A percentile compares a stretch with the other conserved stretches of the same genome.
These are phyloP conservation scores for Podospora australis DNA, from an alignment of 495 filamentous ascomycete genomes.

Conservation along the genomic window DNA sequence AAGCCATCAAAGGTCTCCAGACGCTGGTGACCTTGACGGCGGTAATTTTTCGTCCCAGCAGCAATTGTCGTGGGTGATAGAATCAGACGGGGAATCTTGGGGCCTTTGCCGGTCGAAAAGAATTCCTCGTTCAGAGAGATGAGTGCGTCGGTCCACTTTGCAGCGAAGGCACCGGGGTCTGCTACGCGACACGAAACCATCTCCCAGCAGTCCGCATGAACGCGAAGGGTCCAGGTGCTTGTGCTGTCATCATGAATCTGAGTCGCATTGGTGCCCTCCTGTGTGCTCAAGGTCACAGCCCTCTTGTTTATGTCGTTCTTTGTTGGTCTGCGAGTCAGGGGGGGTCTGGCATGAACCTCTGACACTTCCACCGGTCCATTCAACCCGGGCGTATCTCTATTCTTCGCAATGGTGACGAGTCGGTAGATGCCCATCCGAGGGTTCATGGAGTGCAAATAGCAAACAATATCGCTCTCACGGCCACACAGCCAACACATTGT, in stretches of 20 bases:
- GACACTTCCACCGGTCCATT: neutral
- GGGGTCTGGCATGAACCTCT: neutral
- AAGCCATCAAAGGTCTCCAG: conserved; percentile 3
- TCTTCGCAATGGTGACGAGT: neutral
- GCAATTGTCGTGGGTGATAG: neutral
- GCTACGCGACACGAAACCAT: conserved; percentile 7
- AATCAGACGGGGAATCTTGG: neutral
- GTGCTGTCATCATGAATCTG: neutral
- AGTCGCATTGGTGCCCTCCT: neutral
- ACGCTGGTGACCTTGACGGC: neutral
- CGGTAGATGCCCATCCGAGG: neutral
- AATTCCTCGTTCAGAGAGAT: conserved; percentile 15
- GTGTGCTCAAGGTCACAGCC: no score
- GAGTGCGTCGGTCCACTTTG: conserved; percentile 10
- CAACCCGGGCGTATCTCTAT: no score
- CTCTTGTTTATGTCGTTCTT: neutral
- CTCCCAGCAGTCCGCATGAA: conserved; percentile 21
- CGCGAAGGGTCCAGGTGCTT: conserved; percentile 12
- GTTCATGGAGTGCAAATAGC: neutral
- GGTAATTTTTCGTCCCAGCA: neutral
- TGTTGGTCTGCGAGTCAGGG: neutral
- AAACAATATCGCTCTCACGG: conserved; percentile 7
- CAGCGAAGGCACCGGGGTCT: neutral
- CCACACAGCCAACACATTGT: conserved; percentile 20
- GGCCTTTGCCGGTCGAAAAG: neutral